Conservation (phyloP, 140 eudicot species). For the Flaveria floridana region DNA sequence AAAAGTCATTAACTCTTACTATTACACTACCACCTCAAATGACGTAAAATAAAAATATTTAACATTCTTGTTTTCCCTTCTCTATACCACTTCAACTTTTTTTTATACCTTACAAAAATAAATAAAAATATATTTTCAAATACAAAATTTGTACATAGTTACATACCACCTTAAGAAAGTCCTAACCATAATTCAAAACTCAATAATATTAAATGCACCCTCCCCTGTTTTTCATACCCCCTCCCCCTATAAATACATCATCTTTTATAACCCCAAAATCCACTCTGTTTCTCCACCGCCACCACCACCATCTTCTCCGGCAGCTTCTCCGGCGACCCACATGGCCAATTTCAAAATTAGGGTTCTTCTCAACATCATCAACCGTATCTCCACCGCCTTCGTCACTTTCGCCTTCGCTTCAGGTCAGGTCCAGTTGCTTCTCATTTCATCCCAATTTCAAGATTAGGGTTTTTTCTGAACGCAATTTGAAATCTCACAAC, state of each 20-base stretch:
- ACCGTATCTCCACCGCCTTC: conserved; percentile 23
- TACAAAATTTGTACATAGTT: background rate
- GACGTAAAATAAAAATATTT: too few relatives aligned
- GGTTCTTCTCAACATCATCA: conserved; percentile 13
- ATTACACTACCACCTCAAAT: too few relatives aligned
- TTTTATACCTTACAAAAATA: too few relatives aligned
- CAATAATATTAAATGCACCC: conserved; percentile 28
- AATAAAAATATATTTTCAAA: too few relatives aligned
- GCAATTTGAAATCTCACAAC: background rate
- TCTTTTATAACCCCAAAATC: conserved; percentile 21
- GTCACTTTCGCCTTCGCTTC: conserved; percentile 31
- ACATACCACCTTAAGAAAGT: background rate
- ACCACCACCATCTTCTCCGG: conserved; percentile 12
- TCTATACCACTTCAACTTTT: too few relatives aligned
- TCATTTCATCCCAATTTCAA: background rate
- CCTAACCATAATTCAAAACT: conserved; percentile 21
- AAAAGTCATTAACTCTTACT: too few relatives aligned
- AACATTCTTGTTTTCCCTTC: too few relatives aligned
- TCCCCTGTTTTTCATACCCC: conserved; percentile 30
- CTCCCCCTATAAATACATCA: conserved; percentile 34
- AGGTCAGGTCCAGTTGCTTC: conserved; percentile 28
- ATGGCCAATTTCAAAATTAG: conserved; percentile 26
- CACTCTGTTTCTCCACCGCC: conserved; percentile 26
- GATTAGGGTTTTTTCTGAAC: too few relatives aligned
- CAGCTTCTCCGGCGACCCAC: background rate